Evolutionary conservation across 2,329 filamentous ascomycete genomes (phyloP).

Genomic region (Coniella lustricola): DNA sequence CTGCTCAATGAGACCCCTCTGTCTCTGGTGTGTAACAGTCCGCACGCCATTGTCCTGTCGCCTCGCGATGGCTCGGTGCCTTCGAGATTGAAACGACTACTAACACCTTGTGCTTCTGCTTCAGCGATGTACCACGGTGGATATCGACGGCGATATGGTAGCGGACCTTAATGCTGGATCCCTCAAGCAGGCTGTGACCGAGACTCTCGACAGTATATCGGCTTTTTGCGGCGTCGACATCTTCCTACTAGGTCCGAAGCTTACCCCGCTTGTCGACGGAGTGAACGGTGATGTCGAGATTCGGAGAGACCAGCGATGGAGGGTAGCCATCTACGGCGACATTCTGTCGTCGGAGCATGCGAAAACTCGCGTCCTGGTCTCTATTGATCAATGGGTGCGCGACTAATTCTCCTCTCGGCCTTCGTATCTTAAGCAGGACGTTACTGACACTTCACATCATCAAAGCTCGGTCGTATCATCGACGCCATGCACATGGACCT

Average conservation of each 20-base stretch:
- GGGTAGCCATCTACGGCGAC: slow-evolving; percentile 91
- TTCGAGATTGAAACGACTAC: slow-evolving; percentile 21
- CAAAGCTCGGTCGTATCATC: slow-evolving; percentile 63
- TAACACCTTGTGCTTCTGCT: neutral
- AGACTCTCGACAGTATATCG: slow-evolving; percentile 81
- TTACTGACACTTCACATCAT: slow-evolving; percentile 25
- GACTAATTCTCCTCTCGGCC: neutral
- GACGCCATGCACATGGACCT: slow-evolving; percentile 78
- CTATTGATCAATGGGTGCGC: slow-evolving; percentile 88
- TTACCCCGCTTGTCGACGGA: slow-evolving; percentile 68
- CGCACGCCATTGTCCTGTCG: slow-evolving; percentile 1
- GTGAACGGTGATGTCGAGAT: slow-evolving; percentile 74
- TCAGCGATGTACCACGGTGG: slow-evolving; percentile 86
- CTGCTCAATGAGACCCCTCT: slow-evolving; percentile 90
- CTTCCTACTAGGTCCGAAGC: slow-evolving; percentile 86
- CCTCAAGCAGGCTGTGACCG: slow-evolving; percentile 68
- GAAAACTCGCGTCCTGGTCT: slow-evolving; percentile 90
- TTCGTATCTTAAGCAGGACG: neutral
- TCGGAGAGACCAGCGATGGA: slow-evolving; percentile 81
- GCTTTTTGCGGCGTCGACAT: slow-evolving; percentile 91
- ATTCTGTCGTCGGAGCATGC: slow-evolving; percentile 93
- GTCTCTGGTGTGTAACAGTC: slow-evolving; percentile 63
- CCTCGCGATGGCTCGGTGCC: slow-evolving; percentile 19
- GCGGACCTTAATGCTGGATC: slow-evolving; percentile 63
- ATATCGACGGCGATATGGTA: slow-evolving; percentile 86